These are phyloP conservation scores for Acacia melanoxylon DNA, from an alignment of 306 rosid species.

Conservation along the genomic window DNA sequence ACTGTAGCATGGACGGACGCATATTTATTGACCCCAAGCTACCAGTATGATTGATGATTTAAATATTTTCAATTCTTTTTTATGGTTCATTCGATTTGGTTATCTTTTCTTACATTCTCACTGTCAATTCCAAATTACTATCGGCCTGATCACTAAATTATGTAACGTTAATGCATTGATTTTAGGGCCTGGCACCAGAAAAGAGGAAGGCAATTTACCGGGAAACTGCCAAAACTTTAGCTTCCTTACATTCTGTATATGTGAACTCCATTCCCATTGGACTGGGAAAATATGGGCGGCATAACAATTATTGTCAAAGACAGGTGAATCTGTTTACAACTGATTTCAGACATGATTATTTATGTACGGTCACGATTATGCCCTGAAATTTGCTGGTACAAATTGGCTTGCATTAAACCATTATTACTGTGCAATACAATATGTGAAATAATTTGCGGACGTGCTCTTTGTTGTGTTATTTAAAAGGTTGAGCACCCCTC, in stretches of 20 bases:
- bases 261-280: constrained; percentile 83
- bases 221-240: constrained; percentile 66
- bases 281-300: constrained; percentile 76
- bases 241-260: constrained; percentile 70
- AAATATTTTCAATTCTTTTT: background rate
- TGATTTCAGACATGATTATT: constrained; percentile 10
- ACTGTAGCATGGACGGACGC: no score
- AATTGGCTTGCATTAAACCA: constrained; percentile 16
- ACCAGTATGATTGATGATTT: constrained; percentile 64
- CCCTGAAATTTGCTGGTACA: background rate
- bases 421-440: constrained; percentile 1
- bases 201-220: constrained; percentile 69
- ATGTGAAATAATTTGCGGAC: constrained; percentile 5
- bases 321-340: constrained; percentile 50
- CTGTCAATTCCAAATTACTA: background rate
- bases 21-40: constrained; percentile 70
- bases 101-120: background rate
- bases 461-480: constrained; percentile 3
- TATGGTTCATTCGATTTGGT: background rate
- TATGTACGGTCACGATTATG: constrained; percentile 1
- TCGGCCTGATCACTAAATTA: constrained; percentile 30
- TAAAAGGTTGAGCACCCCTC: background rate
- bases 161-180: constrained; percentile 10
- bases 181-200: constrained; percentile 69
- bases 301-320: constrained; percentile 76